Evolutionary conservation across 2,329 filamentous ascomycete genomes (phyloP).

Genomic region (Cytospora schulzeri): DNA sequence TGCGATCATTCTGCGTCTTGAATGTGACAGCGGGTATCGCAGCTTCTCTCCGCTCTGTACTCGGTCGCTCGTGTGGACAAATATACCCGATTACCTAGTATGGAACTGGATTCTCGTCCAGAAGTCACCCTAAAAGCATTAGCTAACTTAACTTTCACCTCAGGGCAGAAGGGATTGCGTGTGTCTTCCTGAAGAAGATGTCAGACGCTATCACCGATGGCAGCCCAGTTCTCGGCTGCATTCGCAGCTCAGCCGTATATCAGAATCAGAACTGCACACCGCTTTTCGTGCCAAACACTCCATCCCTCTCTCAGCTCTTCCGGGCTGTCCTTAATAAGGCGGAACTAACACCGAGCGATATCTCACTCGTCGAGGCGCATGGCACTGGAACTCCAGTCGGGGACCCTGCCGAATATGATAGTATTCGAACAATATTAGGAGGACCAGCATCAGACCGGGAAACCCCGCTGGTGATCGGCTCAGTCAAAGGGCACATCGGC

Average conservation of each 20-base stretch:
- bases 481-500: conserved; percentile 18
- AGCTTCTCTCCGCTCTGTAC: no score
- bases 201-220: conserved; percentile 48
- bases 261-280: conserved; percentile 43
- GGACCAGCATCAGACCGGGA: conserved; percentile 23
- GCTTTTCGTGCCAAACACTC: conserved; percentile 32
- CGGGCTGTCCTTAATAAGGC: conserved; percentile 34
- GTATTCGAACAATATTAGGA: conserved; percentile 37
- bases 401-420: conserved; percentile 39
- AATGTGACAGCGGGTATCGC: no score
- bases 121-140: no score
- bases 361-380: conserved; percentile 42
- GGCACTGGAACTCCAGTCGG: conserved; percentile 47
- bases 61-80: no score
- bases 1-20: no score
- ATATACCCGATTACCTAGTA: no score
- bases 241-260: conserved; percentile 42
- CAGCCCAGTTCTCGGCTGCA: conserved; percentile 46
- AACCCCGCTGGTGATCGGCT: not conserved
- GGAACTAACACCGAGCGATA: conserved; percentile 29
- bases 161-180: conserved; percentile 49
- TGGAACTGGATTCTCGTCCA: no score
- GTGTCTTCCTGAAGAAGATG: conserved; percentile 51
- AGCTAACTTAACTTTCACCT: conserved; percentile 41
- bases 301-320: conserved; percentile 36